Evolutionary conservation across 1,139 yeast species (phyloP).

Genomic region (Candida sp.): DNA sequence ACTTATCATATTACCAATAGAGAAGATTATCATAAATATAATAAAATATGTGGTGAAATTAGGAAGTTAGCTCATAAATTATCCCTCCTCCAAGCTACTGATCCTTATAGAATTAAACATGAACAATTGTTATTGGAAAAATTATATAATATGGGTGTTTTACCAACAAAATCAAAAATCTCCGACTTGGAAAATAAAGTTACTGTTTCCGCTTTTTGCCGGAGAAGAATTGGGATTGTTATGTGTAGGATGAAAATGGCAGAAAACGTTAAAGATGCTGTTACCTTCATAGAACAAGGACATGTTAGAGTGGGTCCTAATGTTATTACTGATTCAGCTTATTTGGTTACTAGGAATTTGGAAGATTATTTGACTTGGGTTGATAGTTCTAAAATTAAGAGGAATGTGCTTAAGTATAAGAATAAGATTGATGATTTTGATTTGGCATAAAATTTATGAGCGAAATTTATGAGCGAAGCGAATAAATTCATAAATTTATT

Average conservation of each 20-base stretch:
- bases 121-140: slow-evolving; percentile 86
- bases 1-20: slow-evolving; percentile 91
- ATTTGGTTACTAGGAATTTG: slow-evolving; percentile 84
- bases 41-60: slow-evolving; percentile 86
- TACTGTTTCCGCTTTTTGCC: slow-evolving; percentile 87
- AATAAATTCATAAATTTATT: no score
- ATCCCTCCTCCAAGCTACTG: slow-evolving; percentile 80
- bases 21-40: slow-evolving; percentile 94
- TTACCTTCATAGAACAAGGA: slow-evolving; percentile 92
- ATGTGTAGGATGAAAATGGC: slow-evolving; percentile 97
- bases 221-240: slow-evolving; percentile 91
- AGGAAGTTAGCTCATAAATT: slow-evolving; percentile 83
- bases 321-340: slow-evolving; percentile 94
- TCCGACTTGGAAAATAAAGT: slow-evolving; percentile 89
- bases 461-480: no score
- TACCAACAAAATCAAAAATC: slow-evolving; percentile 84
- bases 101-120: slow-evolving; percentile 81
- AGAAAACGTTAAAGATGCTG: slow-evolving; percentile 83
- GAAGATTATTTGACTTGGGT: slow-evolving; percentile 99
- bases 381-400: slow-evolving; percentile 83
- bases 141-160: slow-evolving; percentile 81
- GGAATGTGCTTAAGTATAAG: slow-evolving; percentile 83
- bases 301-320: slow-evolving; percentile 98
- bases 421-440: slow-evolving; percentile 82
- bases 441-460: slow-evolving; percentile 27